A percentile compares a stretch with the other conserved stretches of the same genome.
Conservation (phyloP, 2,329 filamentous ascomycete species). For the Diaporthe humulicola region DNA sequence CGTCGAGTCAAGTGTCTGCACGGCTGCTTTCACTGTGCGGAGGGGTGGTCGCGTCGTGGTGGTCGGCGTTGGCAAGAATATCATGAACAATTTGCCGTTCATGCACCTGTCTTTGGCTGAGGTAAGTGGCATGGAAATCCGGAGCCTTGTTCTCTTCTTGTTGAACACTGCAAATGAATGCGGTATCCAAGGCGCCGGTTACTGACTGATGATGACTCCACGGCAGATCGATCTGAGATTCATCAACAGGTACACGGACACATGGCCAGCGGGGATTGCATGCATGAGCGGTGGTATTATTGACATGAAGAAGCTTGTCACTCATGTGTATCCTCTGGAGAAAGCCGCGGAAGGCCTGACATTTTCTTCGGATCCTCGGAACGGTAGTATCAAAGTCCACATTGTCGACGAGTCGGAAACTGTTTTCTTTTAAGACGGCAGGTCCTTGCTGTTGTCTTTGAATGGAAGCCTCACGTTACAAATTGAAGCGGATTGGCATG, state of each 20-base stretch:
- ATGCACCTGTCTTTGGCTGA: constrained; percentile 75
- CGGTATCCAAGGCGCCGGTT: not conserved
- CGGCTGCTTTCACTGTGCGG: constrained; percentile 68
- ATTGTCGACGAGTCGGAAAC: constrained; percentile 63
- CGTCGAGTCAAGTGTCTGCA: constrained; percentile 72
- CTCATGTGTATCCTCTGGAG: constrained; percentile 74
- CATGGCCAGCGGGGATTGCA: constrained; percentile 76
- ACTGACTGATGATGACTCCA: not conserved
- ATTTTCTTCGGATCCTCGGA: constrained; percentile 63
- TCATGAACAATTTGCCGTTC: constrained; percentile 76
- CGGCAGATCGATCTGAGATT: constrained; percentile 74
- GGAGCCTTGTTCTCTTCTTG: not conserved
- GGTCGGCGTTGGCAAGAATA: constrained; percentile 72
- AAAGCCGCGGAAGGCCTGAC: constrained; percentile 70
- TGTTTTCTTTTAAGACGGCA: constrained; percentile 28
- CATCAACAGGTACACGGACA: constrained; percentile 79
- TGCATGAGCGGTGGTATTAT: constrained; percentile 71
- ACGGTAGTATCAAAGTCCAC: constrained; percentile 72
- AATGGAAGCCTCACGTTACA: not conserved
- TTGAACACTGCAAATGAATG: not conserved
- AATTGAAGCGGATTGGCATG: no score
- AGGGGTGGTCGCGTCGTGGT: constrained; percentile 73
- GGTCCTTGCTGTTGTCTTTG: no score
- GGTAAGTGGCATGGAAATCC: constrained; percentile 49
- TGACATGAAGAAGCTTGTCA: constrained; percentile 72